Base-by-base conservation (phyloP, 768 basidiomycete genomes). In the Exidia glandulosa region DNA sequence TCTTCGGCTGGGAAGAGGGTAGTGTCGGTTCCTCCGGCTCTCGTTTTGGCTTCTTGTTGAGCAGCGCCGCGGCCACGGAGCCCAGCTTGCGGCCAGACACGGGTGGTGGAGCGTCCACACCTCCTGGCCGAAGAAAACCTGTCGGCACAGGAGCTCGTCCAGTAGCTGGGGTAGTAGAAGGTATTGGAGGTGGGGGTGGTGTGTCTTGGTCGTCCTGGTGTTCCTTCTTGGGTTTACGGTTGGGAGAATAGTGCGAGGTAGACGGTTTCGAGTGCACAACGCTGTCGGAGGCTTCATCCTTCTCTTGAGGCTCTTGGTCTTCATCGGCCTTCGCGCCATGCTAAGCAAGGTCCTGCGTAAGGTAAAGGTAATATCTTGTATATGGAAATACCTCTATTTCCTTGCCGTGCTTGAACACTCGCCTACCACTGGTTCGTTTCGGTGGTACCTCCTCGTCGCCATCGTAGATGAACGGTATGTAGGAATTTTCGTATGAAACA, bases 391-490 rank as follows among this genome's bases (percentile, higher is more conserved):
- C 50, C 25, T 54, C 27, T 9, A 54, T 12, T 25, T 54, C 50
- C 30, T 29, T 25, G 2, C 50, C 50, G 25, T 54, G 50, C 50
- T 54, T 54, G 50, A 54, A 54, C 9, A 54, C 50, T 14, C 50
- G 50, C 25, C 50, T 25, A 31, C 50, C 50, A 27, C 30, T 29
- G 6, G 50, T 19, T 6, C 27, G 50, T 29, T 27, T 4, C 9
- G 23, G 50, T 54, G 6, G 50, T n/a, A 31, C 27, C 19, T 25
- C 27, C 50, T 54, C 50, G 25, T 54, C 4, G 30, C 25, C 5
- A 27, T 27, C 27, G 64, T 84, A 85, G 19, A 86, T 70, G 69
- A 87, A 87, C 3, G 85, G 85, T 30, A 86, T 68, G 69, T 85
- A 86, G 1, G 85, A 87, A 16, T 76, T 65, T 68, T 87, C 85